phyloP scores from a whole-genome alignment of 306 rosid species.

The Medicago arabica region DNA sequence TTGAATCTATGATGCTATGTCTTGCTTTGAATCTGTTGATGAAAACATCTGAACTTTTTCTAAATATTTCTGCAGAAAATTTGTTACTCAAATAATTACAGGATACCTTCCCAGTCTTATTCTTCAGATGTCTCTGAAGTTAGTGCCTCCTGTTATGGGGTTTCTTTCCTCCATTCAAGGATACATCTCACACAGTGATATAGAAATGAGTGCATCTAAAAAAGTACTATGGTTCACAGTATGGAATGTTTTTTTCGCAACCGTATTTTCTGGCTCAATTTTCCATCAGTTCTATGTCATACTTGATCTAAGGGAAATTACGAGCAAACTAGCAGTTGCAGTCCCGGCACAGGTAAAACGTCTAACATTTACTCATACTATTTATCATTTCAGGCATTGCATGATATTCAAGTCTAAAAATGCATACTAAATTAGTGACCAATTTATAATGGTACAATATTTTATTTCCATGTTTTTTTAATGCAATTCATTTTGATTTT shows the following conservation, averaged over 20 bases:
- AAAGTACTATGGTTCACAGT: conserved; percentile 93
- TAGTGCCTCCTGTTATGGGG: conserved; percentile 84
- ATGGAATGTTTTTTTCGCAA: conserved; percentile 92
- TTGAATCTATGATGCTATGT: too few species aligned
- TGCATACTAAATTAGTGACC: neutral
- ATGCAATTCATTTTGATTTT: conserved; percentile 47
- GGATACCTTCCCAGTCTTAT: conserved; percentile 98
- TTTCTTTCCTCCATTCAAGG: conserved; percentile 95
- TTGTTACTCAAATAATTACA: conserved; percentile 76
- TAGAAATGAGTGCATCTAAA: conserved; percentile 82
- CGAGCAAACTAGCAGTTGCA: conserved; percentile 67
- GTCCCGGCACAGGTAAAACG: conserved; percentile 92
- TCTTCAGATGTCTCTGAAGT: conserved; percentile 79
- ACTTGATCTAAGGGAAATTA: conserved; percentile 78
- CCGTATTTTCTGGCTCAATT: conserved; percentile 85
- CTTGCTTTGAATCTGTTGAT: conserved; percentile 15
- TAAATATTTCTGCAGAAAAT: conserved; percentile 61
- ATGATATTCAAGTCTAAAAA: conserved; percentile 21
- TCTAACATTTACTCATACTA: conserved; percentile 29
- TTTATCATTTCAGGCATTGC: conserved; percentile 25
- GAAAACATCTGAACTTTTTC: conserved; percentile 33
- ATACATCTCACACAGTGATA: conserved; percentile 71
- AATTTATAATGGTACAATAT: conserved; percentile 21
- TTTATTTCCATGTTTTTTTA: conserved; percentile 28
- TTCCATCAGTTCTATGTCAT: conserved; percentile 56